These are phyloP conservation scores for Crepidotus variabilis DNA, from an alignment of 768 basidiomycete genomes.

Conservation along the genomic window DNA sequence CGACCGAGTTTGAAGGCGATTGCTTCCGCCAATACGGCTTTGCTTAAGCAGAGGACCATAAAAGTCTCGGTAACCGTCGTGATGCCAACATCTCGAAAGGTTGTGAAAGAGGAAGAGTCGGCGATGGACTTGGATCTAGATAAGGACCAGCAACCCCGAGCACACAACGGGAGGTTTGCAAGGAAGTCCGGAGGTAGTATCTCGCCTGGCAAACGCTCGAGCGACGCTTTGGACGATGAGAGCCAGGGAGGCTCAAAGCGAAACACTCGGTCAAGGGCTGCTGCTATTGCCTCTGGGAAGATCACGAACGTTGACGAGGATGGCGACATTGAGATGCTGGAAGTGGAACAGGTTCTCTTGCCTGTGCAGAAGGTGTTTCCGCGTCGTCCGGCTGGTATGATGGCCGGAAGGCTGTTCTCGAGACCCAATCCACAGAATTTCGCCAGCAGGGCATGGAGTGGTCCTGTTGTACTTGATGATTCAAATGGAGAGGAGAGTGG, in stretches of 20 bases:
- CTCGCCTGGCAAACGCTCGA: slow-evolving; percentile 24
- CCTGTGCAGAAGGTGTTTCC: slow-evolving; percentile 34
- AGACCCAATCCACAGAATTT: slow-evolving; percentile 61
- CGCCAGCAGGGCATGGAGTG: slow-evolving; percentile 55
- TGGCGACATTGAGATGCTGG: not conserved
- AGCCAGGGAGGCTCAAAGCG: slow-evolving; percentile 2
- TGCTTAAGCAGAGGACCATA: not conserved
- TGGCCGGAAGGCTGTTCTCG: slow-evolving; percentile 45
- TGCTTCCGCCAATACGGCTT: not conserved
- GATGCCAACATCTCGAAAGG: not conserved
- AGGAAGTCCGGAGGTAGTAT: slow-evolving; percentile 40
- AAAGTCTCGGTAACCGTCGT: not conserved
- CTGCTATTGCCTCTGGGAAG: slow-evolving; percentile 12
- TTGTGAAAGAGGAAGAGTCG: slow-evolving; percentile 17
- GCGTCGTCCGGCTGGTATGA: slow-evolving; percentile 35
- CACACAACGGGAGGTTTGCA: slow-evolving; percentile 63
- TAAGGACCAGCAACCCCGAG: slow-evolving; percentile 45
- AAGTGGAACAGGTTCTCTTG: slow-evolving; percentile 4
- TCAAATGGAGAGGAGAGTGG: slow-evolving; percentile 39
- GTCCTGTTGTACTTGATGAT: slow-evolving; percentile 38
- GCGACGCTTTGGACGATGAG: not conserved
- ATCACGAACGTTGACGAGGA: slow-evolving; percentile 10
- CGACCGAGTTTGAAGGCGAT: not conserved
- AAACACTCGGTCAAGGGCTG: not conserved
- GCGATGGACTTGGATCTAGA: slow-evolving; percentile 31